Conservation (phyloP, 2,329 filamentous ascomycete genomes). For the Botryotinia globosa region DNA sequence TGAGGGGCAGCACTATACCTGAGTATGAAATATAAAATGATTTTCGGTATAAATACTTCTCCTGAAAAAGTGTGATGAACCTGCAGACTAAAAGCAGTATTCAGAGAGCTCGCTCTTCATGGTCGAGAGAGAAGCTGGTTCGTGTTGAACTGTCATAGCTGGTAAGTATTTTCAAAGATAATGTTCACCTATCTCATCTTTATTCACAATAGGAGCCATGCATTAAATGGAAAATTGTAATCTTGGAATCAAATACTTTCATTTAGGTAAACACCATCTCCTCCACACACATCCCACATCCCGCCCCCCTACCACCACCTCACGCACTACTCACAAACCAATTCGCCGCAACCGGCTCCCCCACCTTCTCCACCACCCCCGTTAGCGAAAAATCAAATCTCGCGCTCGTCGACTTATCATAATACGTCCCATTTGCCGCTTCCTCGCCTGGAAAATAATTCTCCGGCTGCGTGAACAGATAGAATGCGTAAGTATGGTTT, state of each 20-base stretch:
- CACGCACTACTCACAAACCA: not conserved
- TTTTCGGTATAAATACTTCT: not conserved
- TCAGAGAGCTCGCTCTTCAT: not conserved
- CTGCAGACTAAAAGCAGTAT: not conserved
- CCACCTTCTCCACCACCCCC: not conserved
- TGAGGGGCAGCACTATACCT: not conserved
- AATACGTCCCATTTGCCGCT: not conserved
- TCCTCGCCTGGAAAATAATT: not conserved
- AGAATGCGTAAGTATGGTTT: not conserved
- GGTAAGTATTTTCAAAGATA: not conserved
- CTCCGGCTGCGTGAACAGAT: not conserved
- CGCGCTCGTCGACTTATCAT: not conserved
- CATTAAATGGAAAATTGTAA: not conserved
- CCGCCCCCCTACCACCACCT: not conserved
- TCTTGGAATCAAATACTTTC: not conserved
- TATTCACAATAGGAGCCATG: not conserved
- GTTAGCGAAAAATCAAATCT: not conserved
- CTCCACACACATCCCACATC: too few relatives aligned
- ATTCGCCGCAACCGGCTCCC: not conserved
- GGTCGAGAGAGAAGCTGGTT: not conserved
- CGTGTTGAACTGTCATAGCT: not conserved
- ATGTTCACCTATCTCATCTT: not conserved
- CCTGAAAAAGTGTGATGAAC: not conserved
- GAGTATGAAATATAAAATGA: not conserved
- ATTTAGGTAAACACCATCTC: not conserved